Evolutionary conservation across 2,329 filamentous ascomycete species (phyloP).

Genomic region (Tolypocladium cylindrosporum): DNA sequence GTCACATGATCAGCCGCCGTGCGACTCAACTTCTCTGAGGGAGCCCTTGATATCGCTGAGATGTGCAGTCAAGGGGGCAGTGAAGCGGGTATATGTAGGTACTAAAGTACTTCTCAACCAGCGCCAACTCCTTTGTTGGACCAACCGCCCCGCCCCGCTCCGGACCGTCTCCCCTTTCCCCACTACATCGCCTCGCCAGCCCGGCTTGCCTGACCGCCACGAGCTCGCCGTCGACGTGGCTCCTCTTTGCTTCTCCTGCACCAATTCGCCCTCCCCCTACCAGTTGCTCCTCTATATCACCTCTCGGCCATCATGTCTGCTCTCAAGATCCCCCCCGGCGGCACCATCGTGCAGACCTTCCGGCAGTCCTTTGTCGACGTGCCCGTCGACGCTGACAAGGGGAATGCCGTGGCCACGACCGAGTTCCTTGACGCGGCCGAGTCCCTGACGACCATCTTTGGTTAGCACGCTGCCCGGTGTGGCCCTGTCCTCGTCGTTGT

Average conservation of each 20-base stretch:
- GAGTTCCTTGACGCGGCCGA: slow-evolving; percentile 90
- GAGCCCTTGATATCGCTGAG: neutral
- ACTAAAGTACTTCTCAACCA: no score
- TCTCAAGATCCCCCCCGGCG: slow-evolving; percentile 46
- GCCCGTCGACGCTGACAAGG: slow-evolving; percentile 60
- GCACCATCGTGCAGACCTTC: slow-evolving; percentile 79
- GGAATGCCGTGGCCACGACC: slow-evolving; percentile 69
- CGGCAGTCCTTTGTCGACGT: slow-evolving; percentile 79
- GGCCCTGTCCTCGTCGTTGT: no score
- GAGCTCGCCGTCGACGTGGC: neutral
- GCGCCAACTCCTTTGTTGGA: no score
- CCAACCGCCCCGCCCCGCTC: neutral
- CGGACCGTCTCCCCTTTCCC: neutral
- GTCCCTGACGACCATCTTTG: slow-evolving; percentile 77
- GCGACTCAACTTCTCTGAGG: neutral
- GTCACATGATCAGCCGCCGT: neutral
- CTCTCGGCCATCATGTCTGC: slow-evolving; percentile 36
- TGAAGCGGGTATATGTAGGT: no score
- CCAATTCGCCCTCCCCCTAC: neutral
- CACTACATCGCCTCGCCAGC: neutral
- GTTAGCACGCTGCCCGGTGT: slow-evolving; percentile 30
- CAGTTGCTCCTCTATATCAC: neutral
- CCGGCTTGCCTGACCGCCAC: neutral
- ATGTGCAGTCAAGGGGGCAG: neutral
- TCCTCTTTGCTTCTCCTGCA: neutral